A percentile compares a stretch with the other conserved stretches of the same genome.
Conservation (phyloP, 768 basidiomycete genomes). For the Lepiota venenata region DNA sequence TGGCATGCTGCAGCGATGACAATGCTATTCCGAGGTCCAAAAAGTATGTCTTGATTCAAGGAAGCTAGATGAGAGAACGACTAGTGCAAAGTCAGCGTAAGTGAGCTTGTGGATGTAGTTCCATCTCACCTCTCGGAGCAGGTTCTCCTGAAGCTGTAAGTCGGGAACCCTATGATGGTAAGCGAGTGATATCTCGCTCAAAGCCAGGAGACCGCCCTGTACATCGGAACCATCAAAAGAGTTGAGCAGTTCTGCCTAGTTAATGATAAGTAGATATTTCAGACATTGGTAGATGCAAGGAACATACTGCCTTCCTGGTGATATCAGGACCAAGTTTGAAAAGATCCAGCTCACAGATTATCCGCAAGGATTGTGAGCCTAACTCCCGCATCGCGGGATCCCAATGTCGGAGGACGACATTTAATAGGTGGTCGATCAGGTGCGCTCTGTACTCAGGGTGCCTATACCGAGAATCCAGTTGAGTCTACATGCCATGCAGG, state of each 20-base stretch:
- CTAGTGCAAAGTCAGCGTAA: slow-evolving; percentile 33
- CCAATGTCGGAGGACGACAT: slow-evolving; percentile 85
- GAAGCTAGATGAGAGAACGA: slow-evolving; percentile 57
- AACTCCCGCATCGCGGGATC: slow-evolving; percentile 76
- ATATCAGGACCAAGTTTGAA: slow-evolving; percentile 46
- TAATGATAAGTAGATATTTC: slow-evolving; percentile 7
- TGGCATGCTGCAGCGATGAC: slow-evolving; percentile 70
- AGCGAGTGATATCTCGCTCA: slow-evolving; percentile 71
- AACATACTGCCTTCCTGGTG: slow-evolving; percentile 49
- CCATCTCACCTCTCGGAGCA: slow-evolving; percentile 44
- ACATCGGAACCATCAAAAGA: slow-evolving; percentile 68
- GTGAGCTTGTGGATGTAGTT: neutral
- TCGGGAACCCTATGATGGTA: slow-evolving; percentile 34
- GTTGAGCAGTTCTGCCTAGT: slow-evolving; percentile 51
- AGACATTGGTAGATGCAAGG: slow-evolving; percentile 8
- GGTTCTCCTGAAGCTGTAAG: slow-evolving; percentile 28
- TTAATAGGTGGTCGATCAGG: slow-evolving; percentile 70
- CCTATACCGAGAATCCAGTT: slow-evolving; percentile 35
- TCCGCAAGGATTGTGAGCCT: slow-evolving; percentile 70
- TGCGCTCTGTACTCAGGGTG: slow-evolving; percentile 70
- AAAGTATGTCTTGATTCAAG: slow-evolving; percentile 57
- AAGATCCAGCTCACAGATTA: slow-evolving; percentile 63
- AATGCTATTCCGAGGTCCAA: slow-evolving; percentile 66
- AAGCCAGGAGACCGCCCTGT: slow-evolving; percentile 77
- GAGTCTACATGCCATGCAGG: neutral